These are phyloP conservation scores for Puccinellia tenuiflora DNA, from an alignment of 176 grass and related monocot genomes.

Conservation along the genomic window DNA sequence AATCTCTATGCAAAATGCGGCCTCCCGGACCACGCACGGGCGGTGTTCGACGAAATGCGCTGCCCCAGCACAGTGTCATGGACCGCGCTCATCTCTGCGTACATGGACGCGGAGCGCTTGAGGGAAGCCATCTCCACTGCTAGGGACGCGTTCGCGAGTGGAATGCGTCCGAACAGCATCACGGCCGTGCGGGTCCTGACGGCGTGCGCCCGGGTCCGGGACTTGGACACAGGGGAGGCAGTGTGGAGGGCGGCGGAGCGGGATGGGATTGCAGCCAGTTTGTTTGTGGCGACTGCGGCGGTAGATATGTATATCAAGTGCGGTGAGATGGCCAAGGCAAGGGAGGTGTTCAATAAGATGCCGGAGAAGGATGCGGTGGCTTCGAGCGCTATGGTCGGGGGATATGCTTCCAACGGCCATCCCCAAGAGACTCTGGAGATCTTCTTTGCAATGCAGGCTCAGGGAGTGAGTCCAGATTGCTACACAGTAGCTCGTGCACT, in stretches of 20 bases:
- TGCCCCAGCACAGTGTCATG: slow-evolving; percentile 34
- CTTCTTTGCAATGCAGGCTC: slow-evolving; percentile 38
- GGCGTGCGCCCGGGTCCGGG: slow-evolving; percentile 22
- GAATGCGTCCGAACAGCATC: slow-evolving; percentile 39
- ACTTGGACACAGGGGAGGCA: slow-evolving; percentile 37
- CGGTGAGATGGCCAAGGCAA: slow-evolving; percentile 44
- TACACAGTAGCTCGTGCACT: slow-evolving; percentile 35
- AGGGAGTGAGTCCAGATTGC: slow-evolving; percentile 33
- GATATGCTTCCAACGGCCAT: slow-evolving; percentile 40
- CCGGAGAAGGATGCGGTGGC: slow-evolving; percentile 30
- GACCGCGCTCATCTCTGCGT: slow-evolving; percentile 52
- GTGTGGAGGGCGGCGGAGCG: slow-evolving; percentile 18
- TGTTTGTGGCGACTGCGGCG: slow-evolving; percentile 45
- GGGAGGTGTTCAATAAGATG: slow-evolving; percentile 48
- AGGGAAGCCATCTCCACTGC: slow-evolving; percentile 9
- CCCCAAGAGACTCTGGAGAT: slow-evolving; percentile 44
- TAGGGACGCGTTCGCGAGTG: not conserved
- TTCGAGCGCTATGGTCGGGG: slow-evolving; percentile 51
- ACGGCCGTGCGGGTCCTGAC: slow-evolving; percentile 23
- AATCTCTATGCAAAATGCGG: slow-evolving; percentile 41
- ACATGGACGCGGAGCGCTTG: slow-evolving; percentile 15
- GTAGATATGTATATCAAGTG: slow-evolving; percentile 51
- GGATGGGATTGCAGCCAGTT: not conserved
- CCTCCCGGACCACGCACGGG: not conserved
- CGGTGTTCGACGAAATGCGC: slow-evolving; percentile 59